phyloP scores from a whole-genome alignment of 805 yeast species.

The Hagleromyces aurorensis region DNA sequence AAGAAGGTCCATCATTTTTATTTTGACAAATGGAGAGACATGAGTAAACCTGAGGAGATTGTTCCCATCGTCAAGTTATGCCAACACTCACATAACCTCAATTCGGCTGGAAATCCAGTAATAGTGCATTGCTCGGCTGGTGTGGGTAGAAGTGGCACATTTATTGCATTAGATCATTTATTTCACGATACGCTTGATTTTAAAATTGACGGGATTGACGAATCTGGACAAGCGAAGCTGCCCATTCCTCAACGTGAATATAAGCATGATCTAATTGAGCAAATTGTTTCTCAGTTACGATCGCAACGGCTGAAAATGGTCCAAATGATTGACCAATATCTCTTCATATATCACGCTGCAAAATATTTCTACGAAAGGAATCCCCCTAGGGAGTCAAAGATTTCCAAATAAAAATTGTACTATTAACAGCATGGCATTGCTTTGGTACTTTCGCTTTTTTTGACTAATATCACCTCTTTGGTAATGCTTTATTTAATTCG shows the following conservation, averaged over 20 bases:
- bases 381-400: not conserved
- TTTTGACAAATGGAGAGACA: conserved; percentile 77
- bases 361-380: conserved; percentile 10
- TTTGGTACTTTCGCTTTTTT: not conserved
- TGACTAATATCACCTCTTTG: not conserved
- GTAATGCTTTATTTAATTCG: not conserved
- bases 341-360: conserved; percentile 30
- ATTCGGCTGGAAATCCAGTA: conserved; percentile 38
- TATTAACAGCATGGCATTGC: too few species aligned
- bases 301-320: conserved; percentile 32
- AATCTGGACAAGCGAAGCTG: not conserved
- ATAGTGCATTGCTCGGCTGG: conserved; percentile 96
- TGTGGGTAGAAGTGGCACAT: conserved; percentile 93
- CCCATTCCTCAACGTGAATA: conserved; percentile 10
- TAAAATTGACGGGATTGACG: conserved; percentile 1
- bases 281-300: conserved; percentile 28
- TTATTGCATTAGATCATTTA: conserved; percentile 43
- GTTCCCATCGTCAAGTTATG: conserved; percentile 29
- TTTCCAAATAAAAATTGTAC: too few species aligned
- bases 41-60: conserved; percentile 48
- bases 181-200: conserved; percentile 26
- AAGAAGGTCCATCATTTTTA: conserved; percentile 54
- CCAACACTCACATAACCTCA: conserved; percentile 25
- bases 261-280: conserved; percentile 27
- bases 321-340: conserved; percentile 28